These are phyloP conservation scores for Botryosphaeria dothidea DNA, from an alignment of 2,329 filamentous ascomycete genomes.

Conservation along the genomic window DNA sequence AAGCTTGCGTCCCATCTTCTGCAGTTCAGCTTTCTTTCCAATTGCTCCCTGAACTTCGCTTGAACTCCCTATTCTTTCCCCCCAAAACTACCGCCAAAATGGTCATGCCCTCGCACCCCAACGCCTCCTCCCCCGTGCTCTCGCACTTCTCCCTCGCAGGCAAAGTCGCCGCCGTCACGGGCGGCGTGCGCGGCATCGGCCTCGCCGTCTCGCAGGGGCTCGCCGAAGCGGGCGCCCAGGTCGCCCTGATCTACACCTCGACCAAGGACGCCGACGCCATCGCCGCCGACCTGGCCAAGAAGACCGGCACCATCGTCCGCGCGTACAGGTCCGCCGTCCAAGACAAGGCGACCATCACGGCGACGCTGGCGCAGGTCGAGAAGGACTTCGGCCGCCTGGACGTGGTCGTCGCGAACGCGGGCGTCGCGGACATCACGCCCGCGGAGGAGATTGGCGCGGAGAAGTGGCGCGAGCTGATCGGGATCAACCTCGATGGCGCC, in stretches of 20 bases:
- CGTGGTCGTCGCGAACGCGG: constrained; percentile 21
- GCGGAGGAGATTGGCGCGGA: constrained; percentile 13
- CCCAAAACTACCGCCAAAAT: background rate
- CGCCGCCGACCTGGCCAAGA: constrained; percentile 22
- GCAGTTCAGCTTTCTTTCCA: no score
- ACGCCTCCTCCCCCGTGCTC: constrained; percentile 17
- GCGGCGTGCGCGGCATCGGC: constrained; percentile 21
- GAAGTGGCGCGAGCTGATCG: background rate
- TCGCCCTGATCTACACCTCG: constrained; percentile 23
- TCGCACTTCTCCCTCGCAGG: constrained; percentile 20
- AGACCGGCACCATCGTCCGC: constrained; percentile 22
- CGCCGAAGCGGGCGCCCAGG: constrained; percentile 20
- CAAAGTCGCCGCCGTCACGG: constrained; percentile 20
- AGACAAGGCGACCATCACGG: constrained; percentile 22
- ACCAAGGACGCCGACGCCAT: constrained; percentile 23
- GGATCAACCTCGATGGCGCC: constrained; percentile 31
- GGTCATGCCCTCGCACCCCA: constrained; percentile 14
- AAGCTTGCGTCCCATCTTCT: no score
- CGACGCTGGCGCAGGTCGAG: constrained; percentile 5
- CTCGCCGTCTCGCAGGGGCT: constrained; percentile 18
- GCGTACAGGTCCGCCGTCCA: constrained; percentile 25
- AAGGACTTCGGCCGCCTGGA: constrained; percentile 20
- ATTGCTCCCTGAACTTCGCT: background rate
- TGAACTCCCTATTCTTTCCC: no score
- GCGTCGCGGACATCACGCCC: constrained; percentile 10